Conservation (phyloP, 768 basidiomycete species). For the Lactarius psammicola region DNA sequence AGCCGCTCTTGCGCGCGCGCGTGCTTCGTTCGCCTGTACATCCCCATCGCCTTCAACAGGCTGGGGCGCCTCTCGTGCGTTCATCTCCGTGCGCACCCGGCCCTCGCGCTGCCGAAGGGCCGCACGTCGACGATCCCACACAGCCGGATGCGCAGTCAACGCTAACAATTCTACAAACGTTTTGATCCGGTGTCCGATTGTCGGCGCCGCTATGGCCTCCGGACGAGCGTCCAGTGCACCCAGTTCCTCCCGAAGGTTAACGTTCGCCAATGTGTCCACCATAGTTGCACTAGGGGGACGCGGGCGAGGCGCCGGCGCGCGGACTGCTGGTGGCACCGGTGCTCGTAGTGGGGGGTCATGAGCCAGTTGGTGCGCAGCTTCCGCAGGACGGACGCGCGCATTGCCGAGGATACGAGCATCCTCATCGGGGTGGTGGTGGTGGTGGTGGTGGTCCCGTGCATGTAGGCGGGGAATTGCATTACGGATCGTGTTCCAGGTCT, state of each 20-base stretch:
- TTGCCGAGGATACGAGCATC: conserved; percentile 5
- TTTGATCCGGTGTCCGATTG: conserved; percentile 18
- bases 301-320: background rate
- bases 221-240: conserved; percentile 17
- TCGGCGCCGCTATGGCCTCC: conserved; percentile 7
- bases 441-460: conserved; percentile 13
- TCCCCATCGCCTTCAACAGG: conserved; percentile 10
- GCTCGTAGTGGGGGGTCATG: conserved; percentile 10
- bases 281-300: conserved; percentile 9
- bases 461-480: conserved; percentile 22
- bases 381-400: conserved; percentile 10
- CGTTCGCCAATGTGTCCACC: conserved; percentile 18
- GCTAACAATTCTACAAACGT: conserved; percentile 23
- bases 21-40: conserved; percentile 5
- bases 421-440: conserved; percentile 11
- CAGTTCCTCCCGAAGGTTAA: conserved; percentile 22
- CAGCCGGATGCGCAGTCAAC: conserved; percentile 28
- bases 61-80: conserved; percentile 1
- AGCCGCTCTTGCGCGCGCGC: background rate
- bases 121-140: conserved; percentile 29
- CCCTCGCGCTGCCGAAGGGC: conserved; percentile 27
- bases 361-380: conserved; percentile 1
- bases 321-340: conserved; percentile 1
- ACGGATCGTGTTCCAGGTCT: conserved; percentile 30
- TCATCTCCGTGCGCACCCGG: conserved; percentile 24